Conservation (phyloP, 345 rosid species). For the Erodium maritimum region DNA sequence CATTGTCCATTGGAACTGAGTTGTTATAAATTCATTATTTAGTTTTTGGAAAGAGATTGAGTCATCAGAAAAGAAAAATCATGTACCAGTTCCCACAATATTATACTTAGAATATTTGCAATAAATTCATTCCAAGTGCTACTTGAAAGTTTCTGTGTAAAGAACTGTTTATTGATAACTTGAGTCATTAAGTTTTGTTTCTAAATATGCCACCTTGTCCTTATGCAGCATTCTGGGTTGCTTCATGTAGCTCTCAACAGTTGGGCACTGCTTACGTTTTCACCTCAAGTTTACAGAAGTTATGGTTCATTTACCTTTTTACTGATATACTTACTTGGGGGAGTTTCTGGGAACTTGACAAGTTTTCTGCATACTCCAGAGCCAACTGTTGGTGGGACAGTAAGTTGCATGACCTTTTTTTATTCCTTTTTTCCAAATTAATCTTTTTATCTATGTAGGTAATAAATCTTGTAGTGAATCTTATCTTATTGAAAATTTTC, state of each 20-base stretch:
- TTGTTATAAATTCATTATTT: neutral
- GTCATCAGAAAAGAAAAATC: no score
- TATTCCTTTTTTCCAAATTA: neutral
- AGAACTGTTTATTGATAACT: no score
- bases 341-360: conserved; percentile 72
- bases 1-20: neutral
- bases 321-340: conserved; percentile 75
- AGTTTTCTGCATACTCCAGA: conserved; percentile 83
- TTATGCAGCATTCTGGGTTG: conserved; percentile 72
- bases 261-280: conserved; percentile 70
- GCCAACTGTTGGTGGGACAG: conserved; percentile 84
- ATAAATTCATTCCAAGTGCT: neutral
- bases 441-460: neutral
- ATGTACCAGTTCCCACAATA: neutral
- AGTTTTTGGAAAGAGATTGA: no score
- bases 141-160: neutral
- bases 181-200: neutral
- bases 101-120: no score
- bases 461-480: neutral
- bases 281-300: conserved; percentile 60
- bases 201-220: neutral
- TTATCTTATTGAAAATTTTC: neutral
- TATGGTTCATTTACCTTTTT: conserved; percentile 68
- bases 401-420: conserved; percentile 20
- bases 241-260: conserved; percentile 68